Percentiles rank a stretch among this genome's conserved stretches.
Evolutionary conservation across 331 rosid genomes (phyloP).

Genomic region (Rosa hybrid): DNA sequence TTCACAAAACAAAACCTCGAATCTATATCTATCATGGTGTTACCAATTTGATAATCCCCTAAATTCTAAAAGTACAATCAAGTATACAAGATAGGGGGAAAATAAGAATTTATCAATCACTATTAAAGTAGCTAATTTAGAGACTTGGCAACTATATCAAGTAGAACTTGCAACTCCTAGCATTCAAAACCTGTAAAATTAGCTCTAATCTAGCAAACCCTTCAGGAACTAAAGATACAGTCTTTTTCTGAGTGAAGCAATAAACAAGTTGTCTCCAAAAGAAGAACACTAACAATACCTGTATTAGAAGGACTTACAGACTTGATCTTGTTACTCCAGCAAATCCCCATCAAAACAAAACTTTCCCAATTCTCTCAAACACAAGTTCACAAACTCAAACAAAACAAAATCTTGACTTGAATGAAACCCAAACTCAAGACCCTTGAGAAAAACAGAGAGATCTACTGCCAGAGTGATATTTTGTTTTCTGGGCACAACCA

Average conservation of each 20-base stretch:
- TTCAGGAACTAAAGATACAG: slow-evolving; percentile 4
- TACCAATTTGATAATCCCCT: slow-evolving; percentile 2
- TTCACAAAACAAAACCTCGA: slow-evolving; percentile 15
- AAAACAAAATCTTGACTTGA: slow-evolving; percentile 13
- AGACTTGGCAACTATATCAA: not conserved
- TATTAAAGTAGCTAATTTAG: not conserved
- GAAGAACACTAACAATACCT: slow-evolving; percentile 42
- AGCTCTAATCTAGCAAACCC: not conserved
- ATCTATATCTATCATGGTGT: not conserved
- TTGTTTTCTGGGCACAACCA: slow-evolving; percentile 15
- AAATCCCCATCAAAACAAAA: slow-evolving; percentile 80
- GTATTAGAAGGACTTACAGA: slow-evolving; percentile 61
- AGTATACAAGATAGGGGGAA: slow-evolving; percentile 30
- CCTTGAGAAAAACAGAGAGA: slow-evolving; percentile 8
- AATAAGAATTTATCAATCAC: slow-evolving; percentile 34
- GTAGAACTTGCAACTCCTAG: not conserved
- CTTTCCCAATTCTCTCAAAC: slow-evolving; percentile 25
- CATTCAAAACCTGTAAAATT: not conserved
- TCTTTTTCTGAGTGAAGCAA: slow-evolving; percentile 16
- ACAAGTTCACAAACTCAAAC: slow-evolving; percentile 1
- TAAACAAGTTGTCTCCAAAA: not conserved
- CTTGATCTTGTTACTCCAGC: slow-evolving; percentile 83
- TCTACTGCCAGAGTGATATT: slow-evolving; percentile 24
- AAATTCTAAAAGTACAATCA: slow-evolving; percentile 6
- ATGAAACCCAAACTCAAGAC: not conserved